phyloP scores from a whole-genome alignment of 805 yeast genomes.

The Cyberlindnera galapagoensis region DNA sequence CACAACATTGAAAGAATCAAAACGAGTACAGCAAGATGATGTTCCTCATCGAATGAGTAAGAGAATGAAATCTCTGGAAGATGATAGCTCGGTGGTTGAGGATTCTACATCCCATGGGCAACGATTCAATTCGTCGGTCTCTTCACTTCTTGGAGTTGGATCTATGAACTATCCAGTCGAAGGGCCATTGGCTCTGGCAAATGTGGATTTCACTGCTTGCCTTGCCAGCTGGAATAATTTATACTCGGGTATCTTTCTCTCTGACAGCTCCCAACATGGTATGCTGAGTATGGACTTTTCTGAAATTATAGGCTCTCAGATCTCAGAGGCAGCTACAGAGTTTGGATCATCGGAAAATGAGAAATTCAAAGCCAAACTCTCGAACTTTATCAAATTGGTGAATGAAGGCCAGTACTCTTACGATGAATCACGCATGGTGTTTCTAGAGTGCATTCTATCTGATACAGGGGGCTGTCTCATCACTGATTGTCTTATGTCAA shows the following conservation, averaged over 20 bases:
- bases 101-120: slow-evolving; percentile 1
- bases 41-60: slow-evolving; percentile 34
- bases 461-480: too few relatives aligned
- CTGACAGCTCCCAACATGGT: too few relatives aligned
- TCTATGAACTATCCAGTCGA: not conserved
- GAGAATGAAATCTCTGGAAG: slow-evolving; percentile 29
- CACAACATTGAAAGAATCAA: slow-evolving; percentile 8
- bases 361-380: slow-evolving; percentile 14
- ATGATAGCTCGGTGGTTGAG: slow-evolving; percentile 9
- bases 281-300: too few relatives aligned
- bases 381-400: slow-evolving; percentile 22
- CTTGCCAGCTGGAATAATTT: slow-evolving; percentile 26
- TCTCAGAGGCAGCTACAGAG: slow-evolving; percentile 6
- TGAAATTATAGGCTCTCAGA: too few relatives aligned
- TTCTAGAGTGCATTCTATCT: slow-evolving; percentile 25
- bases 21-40: slow-evolving; percentile 14
- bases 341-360: slow-evolving; percentile 8
- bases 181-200: too few relatives aligned
- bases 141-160: slow-evolving; percentile 3
- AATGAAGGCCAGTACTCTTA: slow-evolving; percentile 28
- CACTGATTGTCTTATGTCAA: slow-evolving; percentile 34
- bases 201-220: slow-evolving; percentile 22
- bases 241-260: too few relatives aligned
- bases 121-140: slow-evolving; percentile 8
- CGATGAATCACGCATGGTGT: slow-evolving; percentile 30